Evolutionary conservation across 768 basidiomycete species (phyloP).

Genomic region (Pisolithus orientalis): DNA sequence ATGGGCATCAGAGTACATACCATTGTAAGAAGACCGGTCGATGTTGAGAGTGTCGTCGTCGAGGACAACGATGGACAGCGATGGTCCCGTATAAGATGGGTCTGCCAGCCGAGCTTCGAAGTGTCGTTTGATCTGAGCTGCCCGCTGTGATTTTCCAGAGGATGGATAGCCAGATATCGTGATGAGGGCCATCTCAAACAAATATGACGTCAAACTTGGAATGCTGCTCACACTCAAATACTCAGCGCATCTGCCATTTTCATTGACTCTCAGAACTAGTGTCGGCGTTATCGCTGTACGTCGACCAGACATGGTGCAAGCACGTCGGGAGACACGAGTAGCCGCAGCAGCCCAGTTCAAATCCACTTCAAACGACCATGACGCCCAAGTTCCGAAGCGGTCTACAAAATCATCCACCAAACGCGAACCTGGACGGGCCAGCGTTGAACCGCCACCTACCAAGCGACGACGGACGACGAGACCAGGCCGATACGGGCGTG

Average conservation of each 20-base stretch:
- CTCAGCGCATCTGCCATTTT: background rate
- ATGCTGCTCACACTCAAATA: no score
- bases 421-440: background rate
- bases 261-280: background rate
- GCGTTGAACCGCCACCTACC: background rate
- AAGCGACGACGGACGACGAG: constrained; percentile 6
- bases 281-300: background rate
- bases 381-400: background rate
- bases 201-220: background rate
- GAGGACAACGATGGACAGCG: constrained; percentile 42
- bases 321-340: constrained; percentile 11
- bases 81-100: constrained; percentile 47
- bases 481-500: constrained; percentile 3
- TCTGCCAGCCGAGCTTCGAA: constrained; percentile 49
- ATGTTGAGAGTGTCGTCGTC: constrained; percentile 73
- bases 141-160: constrained; percentile 80
- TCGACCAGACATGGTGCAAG: constrained; percentile 17
- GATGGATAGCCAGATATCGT: constrained; percentile 86
- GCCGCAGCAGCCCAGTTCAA: background rate
- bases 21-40: constrained; percentile 62
- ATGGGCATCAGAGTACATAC: constrained; percentile 32
- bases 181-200: constrained; percentile 72
- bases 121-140: constrained; percentile 51
- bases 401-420: background rate
- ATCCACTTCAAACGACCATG: background rate